Evolutionary conservation across 257 asterid species (phyloP), one percentile per base, ranked within the genome.

Genomic region (Marsdenia floribunda): DNA sequence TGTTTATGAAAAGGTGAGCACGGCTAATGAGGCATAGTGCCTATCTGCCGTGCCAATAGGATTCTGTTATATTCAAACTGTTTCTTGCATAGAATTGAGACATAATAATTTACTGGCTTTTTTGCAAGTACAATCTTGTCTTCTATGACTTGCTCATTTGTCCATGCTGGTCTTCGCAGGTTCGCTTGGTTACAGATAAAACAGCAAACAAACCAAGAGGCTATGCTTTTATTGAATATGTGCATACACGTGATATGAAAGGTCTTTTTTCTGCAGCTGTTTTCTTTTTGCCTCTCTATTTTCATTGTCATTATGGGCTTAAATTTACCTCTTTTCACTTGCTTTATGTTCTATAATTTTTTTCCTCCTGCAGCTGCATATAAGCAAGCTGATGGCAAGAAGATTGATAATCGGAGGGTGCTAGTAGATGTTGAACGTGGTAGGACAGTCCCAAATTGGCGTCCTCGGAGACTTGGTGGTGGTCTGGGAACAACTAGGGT

Each of bases 381-480:
- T 84, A 94, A 94, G 80, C 99, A 92, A 88, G 97, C 99, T 76
- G 97, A 94, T 86, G 99, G 99, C 79, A 92, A 87, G 84, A 94
- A 94, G 86, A 84, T 94, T 79, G 97, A 94, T 87, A 92, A 92
- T 75, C 84, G 92, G 79, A 87, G 99, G 85, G 99, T 94, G 81
- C 88, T 94, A 78, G 99, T 94, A 80, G 99, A 94, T 85, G 99
- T 94, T 73, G 99, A 94, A 82, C 97, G 99, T 55, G 99, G 99
- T 40, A 91, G 99, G 92, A 95, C 99, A 67, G 99, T 95, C 58
- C 97, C 96, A 50, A 92, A 95, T 77, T 95, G 99, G 99, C 89
- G 97, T 29, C 99, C 99, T 79, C 97, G 99, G 55, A 87, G 97
- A 80, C 97, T 95, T 82, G 99, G 98, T 64, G 99, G 99, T 64